Base-by-base conservation (phyloP, 495 filamentous ascomycete genomes). In the Haplographium delicatum region DNA sequence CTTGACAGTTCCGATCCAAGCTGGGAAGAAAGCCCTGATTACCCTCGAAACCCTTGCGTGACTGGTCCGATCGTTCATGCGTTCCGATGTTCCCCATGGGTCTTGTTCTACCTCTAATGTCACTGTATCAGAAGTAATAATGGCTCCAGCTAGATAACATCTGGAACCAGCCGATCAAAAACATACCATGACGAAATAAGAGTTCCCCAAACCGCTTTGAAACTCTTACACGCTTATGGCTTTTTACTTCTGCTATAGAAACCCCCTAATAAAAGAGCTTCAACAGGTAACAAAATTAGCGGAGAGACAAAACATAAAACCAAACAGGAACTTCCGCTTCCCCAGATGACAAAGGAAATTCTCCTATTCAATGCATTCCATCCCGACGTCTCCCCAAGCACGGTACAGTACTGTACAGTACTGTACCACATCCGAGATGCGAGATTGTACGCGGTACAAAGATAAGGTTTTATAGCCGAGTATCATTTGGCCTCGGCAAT, bases 401-500 rank as follows among this genome's bases (percentile, higher is more conserved):
- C n/a, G n/a, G n/a, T n/a, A n/a, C n/a, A n/a, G n/a, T n/a, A n/a
- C n/a, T n/a, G n/a, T n/a, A n/a, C n/a, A n/a, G n/a, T n/a, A n/a
- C n/a, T n/a, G n/a, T n/a, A n/a, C n/a, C n/a, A n/a, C n/a, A n/a
- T n/a, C n/a, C n/a, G n/a, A n/a, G n/a, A n/a, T n/a, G n/a, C n/a
- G n/a, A n/a, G n/a, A n/a, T n/a, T n/a, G n/a, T n/a, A n/a, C n/a
- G n/a, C n/a, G n/a, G n/a, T n/a, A n/a, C n/a, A n/a, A n/a, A n/a
- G n/a, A n/a, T n/a, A n/a, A n/a, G n/a, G n/a, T n/a, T n/a, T n/a
- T n/a, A n/a, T n/a, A 48, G 45, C 30, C 19, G 33, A 10, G 27
- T 31, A 47, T 13, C 42, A 25, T 45, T 48, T 19, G 45, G 45
- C 49, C 49, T 51, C 49, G 49, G 49, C 40, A 51, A 51, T 15